phyloP scores from a whole-genome alignment of 1,139 yeast genomes.

The Kurtzmaniella quercitrusa region DNA sequence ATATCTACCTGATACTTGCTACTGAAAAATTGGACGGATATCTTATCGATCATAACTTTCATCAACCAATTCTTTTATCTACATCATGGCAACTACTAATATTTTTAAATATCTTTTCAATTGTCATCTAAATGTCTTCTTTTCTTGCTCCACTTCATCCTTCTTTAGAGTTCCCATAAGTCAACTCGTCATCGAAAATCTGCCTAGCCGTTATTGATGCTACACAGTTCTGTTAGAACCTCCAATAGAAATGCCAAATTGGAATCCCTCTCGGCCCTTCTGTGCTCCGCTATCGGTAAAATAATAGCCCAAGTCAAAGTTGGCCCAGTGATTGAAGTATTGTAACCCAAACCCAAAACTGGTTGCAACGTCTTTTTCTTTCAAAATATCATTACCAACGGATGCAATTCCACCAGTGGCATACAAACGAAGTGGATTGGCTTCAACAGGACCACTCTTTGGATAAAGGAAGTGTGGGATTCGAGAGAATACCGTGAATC shows the following conservation, averaged over 20 bases:
- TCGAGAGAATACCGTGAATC: constrained; percentile 32
- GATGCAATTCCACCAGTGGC: constrained; percentile 31
- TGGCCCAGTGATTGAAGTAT: constrained; percentile 43
- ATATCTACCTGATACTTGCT: too few relatives aligned
- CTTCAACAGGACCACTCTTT: constrained; percentile 17
- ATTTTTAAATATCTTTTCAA: not conserved
- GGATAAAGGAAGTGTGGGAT: constrained; percentile 32
- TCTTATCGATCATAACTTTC: too few relatives aligned
- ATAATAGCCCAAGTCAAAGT: constrained; percentile 45
- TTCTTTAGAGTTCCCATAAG: not conserved
- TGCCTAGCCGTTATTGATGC: too few relatives aligned
- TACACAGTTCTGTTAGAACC: constrained; percentile 25
- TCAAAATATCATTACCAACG: constrained; percentile 16
- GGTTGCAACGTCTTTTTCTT: constrained; percentile 21
- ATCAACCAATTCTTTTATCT: not conserved
- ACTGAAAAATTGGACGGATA: too few relatives aligned
- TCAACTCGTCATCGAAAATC: too few relatives aligned
- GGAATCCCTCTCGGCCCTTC: constrained; percentile 40
- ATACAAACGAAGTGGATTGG: constrained; percentile 43
- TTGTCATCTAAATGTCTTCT: not conserved
- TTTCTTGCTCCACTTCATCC: not conserved
- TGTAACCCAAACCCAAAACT: constrained; percentile 41
- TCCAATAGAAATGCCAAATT: constrained; percentile 43
- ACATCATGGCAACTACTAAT: not conserved
- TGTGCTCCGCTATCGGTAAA: constrained; percentile 26